phyloP scores from a whole-genome alignment of 1,284 basidiomycete genomes.

The Cryptococcus floricola region DNA sequence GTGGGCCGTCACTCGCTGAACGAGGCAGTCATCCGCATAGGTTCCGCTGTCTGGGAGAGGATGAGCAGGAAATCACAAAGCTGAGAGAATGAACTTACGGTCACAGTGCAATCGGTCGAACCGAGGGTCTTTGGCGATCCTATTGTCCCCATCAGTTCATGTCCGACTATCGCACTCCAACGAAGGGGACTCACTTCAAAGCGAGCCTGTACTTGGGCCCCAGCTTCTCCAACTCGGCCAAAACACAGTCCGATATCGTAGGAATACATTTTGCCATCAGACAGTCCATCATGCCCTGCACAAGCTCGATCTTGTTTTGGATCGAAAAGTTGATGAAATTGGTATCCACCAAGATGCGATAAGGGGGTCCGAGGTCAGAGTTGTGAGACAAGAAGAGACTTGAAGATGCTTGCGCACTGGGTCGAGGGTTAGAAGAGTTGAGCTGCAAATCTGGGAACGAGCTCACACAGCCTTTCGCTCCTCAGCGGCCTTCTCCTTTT shows the following conservation, averaged over 20 bases:
- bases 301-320: slow-evolving; percentile 95
- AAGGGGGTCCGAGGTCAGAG: slow-evolving; percentile 91
- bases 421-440: background rate
- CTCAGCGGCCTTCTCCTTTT: slow-evolving; percentile 50
- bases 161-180: background rate
- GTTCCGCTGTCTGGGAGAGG: slow-evolving; percentile 67
- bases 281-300: slow-evolving; percentile 99
- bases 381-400: slow-evolving; percentile 96
- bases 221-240: slow-evolving; percentile 96
- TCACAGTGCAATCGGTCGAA: slow-evolving; percentile 91
- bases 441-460: background rate
- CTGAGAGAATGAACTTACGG: slow-evolving; percentile 45
- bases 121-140: slow-evolving; percentile 92
- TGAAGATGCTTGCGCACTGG: slow-evolving; percentile 27
- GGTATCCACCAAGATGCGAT: slow-evolving; percentile 95
- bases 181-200: slow-evolving; percentile 60
- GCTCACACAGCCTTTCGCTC: slow-evolving; percentile 50
- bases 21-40: slow-evolving; percentile 97
- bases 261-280: slow-evolving; percentile 99
- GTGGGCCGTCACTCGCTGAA: slow-evolving; percentile 89
- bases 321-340: slow-evolving; percentile 99
- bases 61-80: background rate
- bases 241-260: slow-evolving; percentile 96
- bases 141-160: slow-evolving; percentile 39
- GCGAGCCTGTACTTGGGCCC: slow-evolving; percentile 95